A percentile compares a stretch with the other conserved stretches of the same genome.
Evolutionary conservation across 805 yeast genomes (phyloP).

Genomic region (Saccharomycopsis vini): DNA sequence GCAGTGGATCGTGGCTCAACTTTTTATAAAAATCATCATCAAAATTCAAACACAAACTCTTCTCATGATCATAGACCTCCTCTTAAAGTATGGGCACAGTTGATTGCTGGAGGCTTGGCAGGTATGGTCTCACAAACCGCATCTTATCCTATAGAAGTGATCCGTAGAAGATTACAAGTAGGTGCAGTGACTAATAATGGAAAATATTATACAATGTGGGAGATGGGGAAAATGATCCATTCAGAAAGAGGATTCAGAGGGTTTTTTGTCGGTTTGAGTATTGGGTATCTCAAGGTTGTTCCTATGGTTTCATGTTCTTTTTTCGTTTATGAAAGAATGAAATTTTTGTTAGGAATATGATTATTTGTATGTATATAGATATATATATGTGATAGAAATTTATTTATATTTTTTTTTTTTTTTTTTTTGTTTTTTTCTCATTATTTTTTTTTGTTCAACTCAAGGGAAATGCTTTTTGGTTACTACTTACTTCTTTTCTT

Average conservation of each 20-base stretch:
- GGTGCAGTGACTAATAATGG: conserved; percentile 65
- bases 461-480: no score
- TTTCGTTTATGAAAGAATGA: conserved; percentile 85
- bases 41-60: not conserved
- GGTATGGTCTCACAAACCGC: conserved; percentile 95
- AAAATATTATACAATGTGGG: conserved; percentile 42
- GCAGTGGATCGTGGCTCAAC: no score
- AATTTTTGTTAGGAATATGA: conserved; percentile 56
- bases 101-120: conserved; percentile 90
- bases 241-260: conserved; percentile 76
- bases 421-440: no score
- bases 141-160: conserved; percentile 92
- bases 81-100: conserved; percentile 82
- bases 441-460: no score
- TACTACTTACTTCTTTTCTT: no score
- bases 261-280: conserved; percentile 87
- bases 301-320: conserved; percentile 98
- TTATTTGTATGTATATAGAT: not conserved
- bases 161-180: conserved; percentile 92
- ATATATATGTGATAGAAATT: no score
- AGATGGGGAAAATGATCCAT: conserved; percentile 53
- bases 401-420: not conserved
- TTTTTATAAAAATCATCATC: not conserved
- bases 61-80: conserved; percentile 43
- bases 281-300: conserved; percentile 88